Evolutionary conservation across 345 rosid species (phyloP).

Genomic region (Raphanus raphanistrum): DNA sequence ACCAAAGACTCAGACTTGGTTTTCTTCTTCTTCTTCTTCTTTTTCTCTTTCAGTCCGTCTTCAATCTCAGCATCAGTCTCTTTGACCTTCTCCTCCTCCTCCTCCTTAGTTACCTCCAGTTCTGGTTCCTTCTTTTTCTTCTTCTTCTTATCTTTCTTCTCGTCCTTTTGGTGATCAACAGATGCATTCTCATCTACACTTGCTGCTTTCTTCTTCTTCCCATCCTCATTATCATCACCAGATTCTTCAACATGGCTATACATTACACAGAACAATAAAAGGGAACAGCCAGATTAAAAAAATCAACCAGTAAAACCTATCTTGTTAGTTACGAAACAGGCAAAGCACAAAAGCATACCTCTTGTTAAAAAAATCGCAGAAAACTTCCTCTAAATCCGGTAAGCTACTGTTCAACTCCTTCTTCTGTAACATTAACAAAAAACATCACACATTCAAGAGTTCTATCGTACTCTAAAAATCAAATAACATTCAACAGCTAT

Average conservation of each 20-base stretch:
- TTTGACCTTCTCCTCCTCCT: constrained; percentile 27
- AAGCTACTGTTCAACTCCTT: constrained; percentile 39
- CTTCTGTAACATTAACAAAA: constrained; percentile 45
- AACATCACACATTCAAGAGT: not conserved
- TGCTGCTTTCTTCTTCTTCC: not conserved
- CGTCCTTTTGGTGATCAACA: not conserved
- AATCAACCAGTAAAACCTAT: not conserved
- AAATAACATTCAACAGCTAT: not conserved
- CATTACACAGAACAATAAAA: constrained; percentile 1
- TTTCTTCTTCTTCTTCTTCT: constrained; percentile 51
- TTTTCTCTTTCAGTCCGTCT: constrained; percentile 40
- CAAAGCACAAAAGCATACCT: constrained; percentile 35
- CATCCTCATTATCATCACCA: not conserved
- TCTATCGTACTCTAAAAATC: too few species aligned
- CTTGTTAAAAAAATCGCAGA: constrained; percentile 47
- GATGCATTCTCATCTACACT: constrained; percentile 9
- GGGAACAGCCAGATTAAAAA: not conserved
- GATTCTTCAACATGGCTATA: constrained; percentile 1
- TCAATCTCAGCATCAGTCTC: constrained; percentile 32
- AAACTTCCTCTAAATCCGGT: constrained; percentile 62
- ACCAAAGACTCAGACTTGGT: constrained; percentile 39
- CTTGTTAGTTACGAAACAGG: not conserved
- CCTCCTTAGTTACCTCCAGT: constrained; percentile 27
- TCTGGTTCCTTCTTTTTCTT: constrained; percentile 49
- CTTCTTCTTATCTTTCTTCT: constrained; percentile 44